These are phyloP conservation scores for Chloromonas sp. DNA, from an alignment of 163 green algal genomes.

Conservation along the genomic window DNA sequence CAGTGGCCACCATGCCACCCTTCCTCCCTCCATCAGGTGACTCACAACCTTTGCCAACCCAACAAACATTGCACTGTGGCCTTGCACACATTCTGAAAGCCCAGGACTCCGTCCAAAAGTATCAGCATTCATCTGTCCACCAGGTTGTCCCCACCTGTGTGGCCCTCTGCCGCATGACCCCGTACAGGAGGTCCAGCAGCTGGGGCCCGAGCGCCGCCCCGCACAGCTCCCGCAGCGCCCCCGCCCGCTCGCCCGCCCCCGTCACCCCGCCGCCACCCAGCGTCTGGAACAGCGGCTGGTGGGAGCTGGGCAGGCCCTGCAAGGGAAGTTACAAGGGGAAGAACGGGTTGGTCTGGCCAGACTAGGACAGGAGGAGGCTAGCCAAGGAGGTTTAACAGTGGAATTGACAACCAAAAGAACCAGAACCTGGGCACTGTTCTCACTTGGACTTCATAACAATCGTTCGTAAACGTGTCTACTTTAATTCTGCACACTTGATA, in stretches of 20 bases:
- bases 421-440: no score
- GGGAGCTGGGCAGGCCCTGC: no score
- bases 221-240: slow-evolving; percentile 15
- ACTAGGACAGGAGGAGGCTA: no score
- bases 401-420: no score
- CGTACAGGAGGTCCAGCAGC: slow-evolving; percentile 36
- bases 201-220: slow-evolving; percentile 17
- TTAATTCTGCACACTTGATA: no score
- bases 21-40: neutral
- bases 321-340: no score
- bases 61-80: neutral
- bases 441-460: no score
- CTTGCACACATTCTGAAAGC: neutral
- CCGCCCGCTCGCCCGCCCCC: slow-evolving; percentile 5
- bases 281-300: no score
- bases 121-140: neutral
- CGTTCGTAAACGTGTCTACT: no score
- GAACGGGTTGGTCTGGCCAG: no score
- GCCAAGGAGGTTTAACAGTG: no score
- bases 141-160: neutral
- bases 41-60: neutral
- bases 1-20: neutral
- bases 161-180: slow-evolving; percentile 20
- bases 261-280: no score
- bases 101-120: neutral